Evolutionary conservation across 768 basidiomycete genomes (phyloP), one percentile per base, ranked within the genome.

Genomic region (Rhodotorula sphaerocarpa): DNA sequence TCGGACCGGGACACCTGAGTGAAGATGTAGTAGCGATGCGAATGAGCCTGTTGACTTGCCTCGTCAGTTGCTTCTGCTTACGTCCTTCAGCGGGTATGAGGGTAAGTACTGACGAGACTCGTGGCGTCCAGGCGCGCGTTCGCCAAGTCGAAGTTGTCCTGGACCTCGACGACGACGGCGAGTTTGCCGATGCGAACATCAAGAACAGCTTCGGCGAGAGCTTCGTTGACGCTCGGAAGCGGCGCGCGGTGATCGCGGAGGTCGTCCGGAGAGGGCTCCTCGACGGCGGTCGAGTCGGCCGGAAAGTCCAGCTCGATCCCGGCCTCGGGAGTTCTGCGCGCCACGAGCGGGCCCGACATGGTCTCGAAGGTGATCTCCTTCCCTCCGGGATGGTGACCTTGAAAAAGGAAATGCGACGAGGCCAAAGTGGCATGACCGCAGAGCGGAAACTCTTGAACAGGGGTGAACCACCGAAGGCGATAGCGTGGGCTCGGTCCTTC

Each of bases 401-500:
- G 28, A 48, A 73, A 72, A 28, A 73, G 52, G 18, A 68, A 63
- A n/a, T 65, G 43, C 11, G 74, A 70, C 2, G 71, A 57, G 2
- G 72, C 75, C 45, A 76, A 67, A 11, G 75, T 75, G 4, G 71
- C 75, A 53, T 76, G 74, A 5, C 75, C 75, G 43, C 39, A 50
- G 5, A 30, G 57, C 9, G 50, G 42, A 16, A 36, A 34, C 39
- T 34, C 42, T 23, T n/a, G n/a, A 7, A 33, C 25, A 1, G 70
- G 61, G 3, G 71, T 71, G 70, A 76, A 76, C 74, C 72, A 75
- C 6, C 74, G 65, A 27, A 75, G 62, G 30, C 63, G 60, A 48
- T 66, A 71, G 10, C n/a, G 20, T 4, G 45, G 50, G 39, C 25
- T 18, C 0, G 1, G 7, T 27, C n/a, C 43, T 20, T 55, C n/a